Evolutionary conservation across 116 monocot genomes (phyloP).

Genomic region (Papilionanthe hybrid): DNA sequence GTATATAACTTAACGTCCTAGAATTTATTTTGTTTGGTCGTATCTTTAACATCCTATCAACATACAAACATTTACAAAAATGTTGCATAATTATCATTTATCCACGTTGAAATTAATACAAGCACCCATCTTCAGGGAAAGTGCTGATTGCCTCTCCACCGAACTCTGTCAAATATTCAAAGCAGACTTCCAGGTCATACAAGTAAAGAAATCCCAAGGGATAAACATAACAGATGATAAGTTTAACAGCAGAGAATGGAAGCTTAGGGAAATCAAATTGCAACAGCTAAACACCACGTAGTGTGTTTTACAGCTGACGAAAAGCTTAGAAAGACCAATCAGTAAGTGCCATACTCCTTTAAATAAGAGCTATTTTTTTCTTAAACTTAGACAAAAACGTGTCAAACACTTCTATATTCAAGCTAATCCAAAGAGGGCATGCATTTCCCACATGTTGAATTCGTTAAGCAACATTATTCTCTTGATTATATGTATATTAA

Average conservation of each 20-base stretch:
- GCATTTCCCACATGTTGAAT: background rate
- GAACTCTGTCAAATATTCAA: background rate
- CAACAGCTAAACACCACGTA: background rate
- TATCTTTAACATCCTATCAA: no score
- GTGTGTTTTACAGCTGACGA: background rate
- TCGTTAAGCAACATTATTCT: background rate
- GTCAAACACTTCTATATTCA: background rate
- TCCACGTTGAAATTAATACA: no score
- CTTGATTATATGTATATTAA: no score
- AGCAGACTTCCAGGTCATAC: background rate
- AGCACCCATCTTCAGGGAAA: no score
- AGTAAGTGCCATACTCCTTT: background rate
- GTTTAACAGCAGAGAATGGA: background rate
- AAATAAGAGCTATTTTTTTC: background rate
- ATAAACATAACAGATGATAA: background rate
- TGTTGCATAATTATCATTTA: no score
- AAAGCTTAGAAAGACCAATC: no score
- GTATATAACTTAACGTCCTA: no score
- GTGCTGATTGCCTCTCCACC: background rate
- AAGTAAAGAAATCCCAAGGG: background rate
- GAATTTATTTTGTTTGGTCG: no score
- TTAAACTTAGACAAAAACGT: background rate
- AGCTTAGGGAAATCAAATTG: background rate
- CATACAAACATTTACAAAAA: no score
- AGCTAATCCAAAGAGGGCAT: background rate